Evolutionary conservation across 192 early-diverging fungal genomes (phyloP), one percentile per base, ranked within the genome.

Genomic region (Linnemannia schmuckeri): DNA sequence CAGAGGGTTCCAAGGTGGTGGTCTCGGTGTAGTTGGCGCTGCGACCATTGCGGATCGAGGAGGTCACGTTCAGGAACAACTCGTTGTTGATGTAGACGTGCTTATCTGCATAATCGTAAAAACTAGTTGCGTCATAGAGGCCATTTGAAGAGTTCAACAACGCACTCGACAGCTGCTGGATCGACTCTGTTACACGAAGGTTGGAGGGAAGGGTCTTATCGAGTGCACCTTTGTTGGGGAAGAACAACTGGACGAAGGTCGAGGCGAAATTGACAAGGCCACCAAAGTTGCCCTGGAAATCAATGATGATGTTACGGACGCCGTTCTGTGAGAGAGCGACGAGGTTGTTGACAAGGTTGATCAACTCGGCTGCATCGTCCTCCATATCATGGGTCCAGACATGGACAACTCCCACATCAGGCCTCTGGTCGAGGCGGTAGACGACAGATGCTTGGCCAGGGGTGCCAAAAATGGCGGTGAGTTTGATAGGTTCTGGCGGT

Each of bases 331-430:
- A 4, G 10, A 70, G 72, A n/a, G 46, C 20, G 4, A 42, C 38
- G 5, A 47, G 9, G 37, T 78, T 18, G 13, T 78, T 76, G 4
- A 24, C 33, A 22, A 18, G 9, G 6, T 61, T 35, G 10, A 22
- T 63, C 6, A 30, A 24, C 52, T 55, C 52, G 18, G 52, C 22
- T 20, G 4, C 4, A 24, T 55, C 20, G 22, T 24, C 52, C 17
- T 55, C 52, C 22, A 24, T 55, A 9, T 83, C 49, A 18, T 55
- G 52, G 15, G 61, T 83, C 5, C 12, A 42, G 33, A 83, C 76
- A 4, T 78, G 76, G 24, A 83, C 38, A 40, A 78, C 72, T 4
- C 82, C 82, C 2, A 83, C 82, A 77, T 83, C 46, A 9, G 72
- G 82, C 33, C 54, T 20, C 6, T 24, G 8, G 46, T 78, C 73